Evolutionary conservation across 2,329 filamentous ascomycete genomes (phyloP), one percentile per base, ranked within the genome.

Genomic region (Drechslerella dactyloides): DNA sequence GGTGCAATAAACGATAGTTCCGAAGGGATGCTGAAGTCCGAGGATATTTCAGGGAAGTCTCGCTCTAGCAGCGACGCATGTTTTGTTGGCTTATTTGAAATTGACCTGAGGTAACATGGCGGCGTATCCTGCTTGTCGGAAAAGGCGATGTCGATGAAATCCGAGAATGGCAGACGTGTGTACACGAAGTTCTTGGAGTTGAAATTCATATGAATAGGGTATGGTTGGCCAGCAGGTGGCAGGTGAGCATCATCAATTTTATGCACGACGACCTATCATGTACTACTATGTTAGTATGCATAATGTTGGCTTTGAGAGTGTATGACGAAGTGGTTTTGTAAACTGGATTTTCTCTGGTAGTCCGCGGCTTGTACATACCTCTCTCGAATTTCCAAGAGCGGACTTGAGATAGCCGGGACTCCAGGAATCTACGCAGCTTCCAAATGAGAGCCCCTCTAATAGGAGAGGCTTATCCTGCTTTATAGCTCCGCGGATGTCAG

Each of bases 101-200:
- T 27, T 8, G 66, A 70, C 33, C 66, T 54, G n/a, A 70, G 27
- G 30, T 70, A 70, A 17, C 66, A 70, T 2, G 54, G 48, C 11
- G 46, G 17, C 2, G n/a, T 13, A n/a, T 17, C 37, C 13, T 37
- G 27, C 15, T 42, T 24, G 3, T 62, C 23, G 7, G 69, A 15
- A 48, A 76, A 76, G 6, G 69, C 85, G 56, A 85, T 83, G 35
- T 85, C 79, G 56, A 93, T 82, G 77, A 96, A 92, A 0, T 83
- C 80, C 0, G 83, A 84, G 75, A 96, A 91, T 1, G 81, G 77
- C 73, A 88, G 87, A 2, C 86, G 90, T 7, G 84, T 82, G 77
- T 96, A 96, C 40, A 82, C 80, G 77, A 96, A 96, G 78, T 96
- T 96, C 79, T 96, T 96, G 51, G 83, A 82, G 65, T 87, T 87